Conservation (phyloP, 371 early-diverging fungal genomes). For the Apophysomyces ossiformis region DNA sequence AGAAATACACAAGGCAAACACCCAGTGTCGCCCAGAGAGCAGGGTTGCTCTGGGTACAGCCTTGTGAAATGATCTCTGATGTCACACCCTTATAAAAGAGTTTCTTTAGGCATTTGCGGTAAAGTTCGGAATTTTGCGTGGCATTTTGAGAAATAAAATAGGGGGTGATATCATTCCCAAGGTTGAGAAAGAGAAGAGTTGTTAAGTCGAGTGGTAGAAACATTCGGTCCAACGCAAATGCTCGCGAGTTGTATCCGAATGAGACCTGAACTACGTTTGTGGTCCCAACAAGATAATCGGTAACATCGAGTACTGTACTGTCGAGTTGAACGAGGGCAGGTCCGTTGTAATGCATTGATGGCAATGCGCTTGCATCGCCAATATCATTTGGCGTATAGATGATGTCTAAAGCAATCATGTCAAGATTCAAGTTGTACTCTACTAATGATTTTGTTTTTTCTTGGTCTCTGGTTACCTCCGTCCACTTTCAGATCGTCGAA, state of each 20-base stretch:
- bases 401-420: slow-evolving; percentile 28
- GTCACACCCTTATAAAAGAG: slow-evolving; percentile 44
- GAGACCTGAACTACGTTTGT: slow-evolving; percentile 42
- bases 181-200: slow-evolving; percentile 39
- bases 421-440: not conserved
- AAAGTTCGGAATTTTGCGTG: slow-evolving; percentile 26
- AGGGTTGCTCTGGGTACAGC: slow-evolving; percentile 45
- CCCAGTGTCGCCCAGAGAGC: slow-evolving; percentile 57
- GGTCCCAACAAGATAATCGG: slow-evolving; percentile 38
- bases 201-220: slow-evolving; percentile 48
- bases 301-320: slow-evolving; percentile 48
- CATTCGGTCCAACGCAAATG: slow-evolving; percentile 47
- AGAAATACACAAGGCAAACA: slow-evolving; percentile 37
- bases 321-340: slow-evolving; percentile 44
- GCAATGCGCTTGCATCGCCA: slow-evolving; percentile 22
- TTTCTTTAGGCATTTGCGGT: slow-evolving; percentile 33
- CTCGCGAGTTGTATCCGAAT: slow-evolving; percentile 36
- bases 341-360: slow-evolving; percentile 25
- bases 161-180: slow-evolving; percentile 49
- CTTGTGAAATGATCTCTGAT: slow-evolving; percentile 26
- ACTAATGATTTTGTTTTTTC: not conserved
- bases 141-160: slow-evolving; percentile 38
- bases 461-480: not conserved
- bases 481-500: slow-evolving; percentile 12
- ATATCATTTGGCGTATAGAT: slow-evolving; percentile 30